Conservation (phyloP, 805 yeast species). For the Nadsonia fulvescens region DNA sequence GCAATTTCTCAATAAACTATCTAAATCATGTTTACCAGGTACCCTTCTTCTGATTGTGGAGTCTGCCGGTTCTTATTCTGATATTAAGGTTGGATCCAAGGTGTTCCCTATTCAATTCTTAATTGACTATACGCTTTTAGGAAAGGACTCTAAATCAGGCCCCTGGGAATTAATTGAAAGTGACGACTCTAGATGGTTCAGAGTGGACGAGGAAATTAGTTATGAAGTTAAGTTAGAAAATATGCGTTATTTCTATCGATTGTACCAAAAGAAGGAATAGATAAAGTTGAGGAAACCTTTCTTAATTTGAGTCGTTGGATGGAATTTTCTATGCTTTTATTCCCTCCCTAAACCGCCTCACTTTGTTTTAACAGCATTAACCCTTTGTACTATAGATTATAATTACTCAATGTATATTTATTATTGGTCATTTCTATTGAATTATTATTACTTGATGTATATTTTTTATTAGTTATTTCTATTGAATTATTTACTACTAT, state of each 20-base stretch:
- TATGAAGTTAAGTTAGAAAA: slow-evolving; percentile 63
- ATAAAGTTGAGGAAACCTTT: slow-evolving; percentile 1
- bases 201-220: slow-evolving; percentile 32
- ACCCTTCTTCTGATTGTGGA: slow-evolving; percentile 53
- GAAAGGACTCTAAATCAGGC: slow-evolving; percentile 24
- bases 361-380: no score
- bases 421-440: slow-evolving; percentile 2
- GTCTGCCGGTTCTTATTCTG: slow-evolving; percentile 81
- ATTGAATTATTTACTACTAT: no score
- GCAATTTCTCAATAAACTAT: slow-evolving; percentile 35
- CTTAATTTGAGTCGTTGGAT: not conserved
- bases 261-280: slow-evolving; percentile 37
- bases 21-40: slow-evolving; percentile 33
- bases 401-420: slow-evolving; percentile 1
- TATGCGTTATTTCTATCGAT: slow-evolving; percentile 70
- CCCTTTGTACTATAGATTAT: not conserved
- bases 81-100: slow-evolving; percentile 57
- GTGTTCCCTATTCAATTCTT: slow-evolving; percentile 70
- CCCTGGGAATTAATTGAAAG: slow-evolving; percentile 49
- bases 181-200: slow-evolving; percentile 70
- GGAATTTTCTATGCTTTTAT: not conserved
- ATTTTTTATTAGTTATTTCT: no score
- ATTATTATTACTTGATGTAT: slow-evolving; percentile 1
- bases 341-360: no score
- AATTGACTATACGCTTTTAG: slow-evolving; percentile 52